These are phyloP conservation scores for Polygonum aviculare DNA, from an alignment of 148 eudicot genomes.

Conservation along the genomic window DNA sequence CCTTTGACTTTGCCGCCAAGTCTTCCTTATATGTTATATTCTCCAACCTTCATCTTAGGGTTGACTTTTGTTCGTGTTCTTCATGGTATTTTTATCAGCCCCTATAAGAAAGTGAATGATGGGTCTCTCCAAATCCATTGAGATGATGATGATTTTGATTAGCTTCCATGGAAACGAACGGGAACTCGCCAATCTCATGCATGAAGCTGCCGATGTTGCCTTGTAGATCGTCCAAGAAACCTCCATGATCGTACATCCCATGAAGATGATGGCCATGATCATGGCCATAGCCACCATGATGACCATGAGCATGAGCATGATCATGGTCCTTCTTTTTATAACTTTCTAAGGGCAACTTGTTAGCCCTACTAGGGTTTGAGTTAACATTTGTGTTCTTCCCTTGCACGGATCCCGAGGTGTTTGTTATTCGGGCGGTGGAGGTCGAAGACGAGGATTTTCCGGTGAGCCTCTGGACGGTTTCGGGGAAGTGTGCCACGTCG, in stretches of 20 bases:
- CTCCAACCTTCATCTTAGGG: not conserved
- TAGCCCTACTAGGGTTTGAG: conserved; percentile 7
- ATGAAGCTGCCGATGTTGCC: not conserved
- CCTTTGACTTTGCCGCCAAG: not conserved
- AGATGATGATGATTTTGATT: not conserved
- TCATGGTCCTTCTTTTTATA: not conserved
- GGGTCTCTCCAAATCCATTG: not conserved
- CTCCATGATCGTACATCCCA: conserved; percentile 3
- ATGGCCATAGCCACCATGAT: not conserved
- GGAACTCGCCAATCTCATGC: conserved; percentile 5
- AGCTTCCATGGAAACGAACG: not conserved
- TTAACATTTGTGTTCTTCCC: not conserved
- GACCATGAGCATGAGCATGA: not conserved
- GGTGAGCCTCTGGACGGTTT: conserved; percentile 64
- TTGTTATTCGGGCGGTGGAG: not conserved
- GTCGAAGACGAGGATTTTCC: conserved; percentile 39
- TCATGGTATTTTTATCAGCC: not conserved
- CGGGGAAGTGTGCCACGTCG: conserved; percentile 59
- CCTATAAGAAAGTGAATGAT: conserved; percentile 5
- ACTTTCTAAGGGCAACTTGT: not conserved
- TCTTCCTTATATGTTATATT: not conserved
- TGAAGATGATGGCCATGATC: not conserved
- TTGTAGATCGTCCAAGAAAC: conserved; percentile 4
- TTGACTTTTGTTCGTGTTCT: not conserved
- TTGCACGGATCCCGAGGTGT: not conserved